Base-by-base conservation (phyloP, 352 stramenopile genomes). In the Globisporangium takayamanum region DNA sequence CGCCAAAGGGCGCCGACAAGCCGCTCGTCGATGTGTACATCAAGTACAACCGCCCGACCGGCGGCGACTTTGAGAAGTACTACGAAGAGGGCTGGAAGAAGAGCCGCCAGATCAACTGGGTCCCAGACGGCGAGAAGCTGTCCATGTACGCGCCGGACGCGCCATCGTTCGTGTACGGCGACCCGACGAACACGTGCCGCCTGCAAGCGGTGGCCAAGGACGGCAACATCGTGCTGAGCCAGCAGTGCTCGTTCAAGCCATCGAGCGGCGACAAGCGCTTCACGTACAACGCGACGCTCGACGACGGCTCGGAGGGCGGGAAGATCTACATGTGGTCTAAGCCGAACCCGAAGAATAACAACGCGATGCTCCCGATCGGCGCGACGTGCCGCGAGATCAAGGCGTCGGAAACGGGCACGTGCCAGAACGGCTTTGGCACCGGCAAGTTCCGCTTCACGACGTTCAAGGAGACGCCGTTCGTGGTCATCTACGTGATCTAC, bases 61-160 rank as follows among this genome's bases (percentile, higher is more conserved):
- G 78, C 25, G 63, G 52, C 4, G 66, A 67, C 49, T 88, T 66
- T 53, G 74, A 62, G 44, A 72, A 62, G 36, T 80, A 78, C 61
- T 88, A 87, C 69, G 68, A 84, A 47, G 74, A 90, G 61, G 80
- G 80, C 33, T 90, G 80, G 80, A 60, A 64, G 5, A 79, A 83
- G 65, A 70, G 65, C 50, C 76, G 80, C 49, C 76, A 84, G 63
- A 72, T 90, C 59, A 78, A 88, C 69, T 90, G 70, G 67, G 69
- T 73, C 53, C 66, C 67, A 1, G 51, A 67, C 8, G 59, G 69
- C 57, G 42, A 62, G 26, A n/a, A 80, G 47, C 57, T 88, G 49
- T 87, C 76, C 25, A 72, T 83, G 64, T 90, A 88, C 61, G 62
- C 66, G 11, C 78, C 80, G 3, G 67, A 73, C 63, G 66, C 80